A percentile compares a stretch with the other conserved stretches of the same genome.
Evolutionary conservation across 768 basidiomycete species (phyloP).

Genomic region (Lactarius deliciosus): DNA sequence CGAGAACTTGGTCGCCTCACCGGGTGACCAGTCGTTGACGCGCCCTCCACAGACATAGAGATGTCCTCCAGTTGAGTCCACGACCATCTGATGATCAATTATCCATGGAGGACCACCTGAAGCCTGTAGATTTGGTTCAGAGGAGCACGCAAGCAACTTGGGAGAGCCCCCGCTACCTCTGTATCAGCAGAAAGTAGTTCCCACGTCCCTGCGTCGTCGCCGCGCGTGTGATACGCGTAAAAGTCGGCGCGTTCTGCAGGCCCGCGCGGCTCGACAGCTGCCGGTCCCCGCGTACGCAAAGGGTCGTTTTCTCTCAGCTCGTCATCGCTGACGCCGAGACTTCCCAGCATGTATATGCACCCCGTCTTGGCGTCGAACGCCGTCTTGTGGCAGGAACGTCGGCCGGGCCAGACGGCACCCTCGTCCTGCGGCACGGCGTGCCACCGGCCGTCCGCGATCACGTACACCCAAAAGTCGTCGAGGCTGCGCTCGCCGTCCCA

Average conservation of each 20-base stretch:
- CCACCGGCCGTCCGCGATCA: constrained; percentile 61
- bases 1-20: constrained; percentile 55
- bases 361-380: constrained; percentile 71
- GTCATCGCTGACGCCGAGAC: constrained; percentile 56
- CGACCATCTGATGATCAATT: constrained; percentile 80
- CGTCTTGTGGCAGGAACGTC: constrained; percentile 81
- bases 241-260: constrained; percentile 59
- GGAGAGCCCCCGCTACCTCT: constrained; percentile 44
- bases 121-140: constrained; percentile 39
- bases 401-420: constrained; percentile 65
- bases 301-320: constrained; percentile 17
- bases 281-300: constrained; percentile 1
- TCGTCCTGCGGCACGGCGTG: constrained; percentile 50
- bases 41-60: constrained; percentile 78
- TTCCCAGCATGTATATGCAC: constrained; percentile 70
- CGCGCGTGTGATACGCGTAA: constrained; percentile 70
- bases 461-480: constrained; percentile 79
- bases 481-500: constrained; percentile 73
- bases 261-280: constrained; percentile 5
- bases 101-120: constrained; percentile 70
- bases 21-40: constrained; percentile 63
- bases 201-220: constrained; percentile 65
- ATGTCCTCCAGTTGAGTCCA: constrained; percentile 68
- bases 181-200: constrained; percentile 68
- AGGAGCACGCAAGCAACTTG: not conserved